Conservation (phyloP, 345 rosid species). For the Geranium rotundifolium region DNA sequence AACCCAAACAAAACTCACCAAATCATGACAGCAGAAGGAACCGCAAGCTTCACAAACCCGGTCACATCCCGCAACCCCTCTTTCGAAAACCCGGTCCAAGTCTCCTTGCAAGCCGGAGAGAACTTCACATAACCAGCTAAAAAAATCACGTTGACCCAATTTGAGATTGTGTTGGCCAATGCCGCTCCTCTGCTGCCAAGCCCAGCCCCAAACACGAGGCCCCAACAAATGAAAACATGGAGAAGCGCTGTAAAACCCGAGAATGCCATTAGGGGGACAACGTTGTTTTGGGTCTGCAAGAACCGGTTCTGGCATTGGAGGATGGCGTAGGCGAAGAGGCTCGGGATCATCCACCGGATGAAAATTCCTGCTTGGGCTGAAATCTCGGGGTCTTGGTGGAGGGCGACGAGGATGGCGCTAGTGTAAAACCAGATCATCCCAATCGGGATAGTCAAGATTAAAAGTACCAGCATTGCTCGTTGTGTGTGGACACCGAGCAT, state of each 20-base stretch:
- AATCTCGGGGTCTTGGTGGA: constrained; percentile 35
- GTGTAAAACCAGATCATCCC: constrained; percentile 46
- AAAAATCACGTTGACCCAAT: constrained; percentile 35
- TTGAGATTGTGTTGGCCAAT: constrained; percentile 20
- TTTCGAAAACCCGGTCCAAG: constrained; percentile 39
- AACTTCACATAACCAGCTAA: constrained; percentile 24
- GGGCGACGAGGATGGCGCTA: constrained; percentile 24
- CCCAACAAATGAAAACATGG: constrained; percentile 31
- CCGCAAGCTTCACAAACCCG: constrained; percentile 37
- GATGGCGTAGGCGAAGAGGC: constrained; percentile 39
- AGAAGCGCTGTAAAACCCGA: constrained; percentile 25
- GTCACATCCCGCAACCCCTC: constrained; percentile 29
- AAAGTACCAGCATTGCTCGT: constrained; percentile 50
- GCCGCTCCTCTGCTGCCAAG: constrained; percentile 41
- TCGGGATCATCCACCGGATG: constrained; percentile 49
- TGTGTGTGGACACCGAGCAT: constrained; percentile 59
- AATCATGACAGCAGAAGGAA: constrained; percentile 50
- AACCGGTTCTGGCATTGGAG: constrained; percentile 60
- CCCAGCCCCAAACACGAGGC: constrained; percentile 25
- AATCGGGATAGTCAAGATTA: constrained; percentile 36
- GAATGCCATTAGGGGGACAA: constrained; percentile 34
- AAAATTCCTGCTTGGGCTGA: constrained; percentile 29
- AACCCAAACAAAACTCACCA: constrained; percentile 17
- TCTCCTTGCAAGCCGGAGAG: constrained; percentile 22
- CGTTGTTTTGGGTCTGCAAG: constrained; percentile 47